Conservation (phyloP, 176 grass and related monocot species). For the Echinochloa phyllopogon region DNA sequence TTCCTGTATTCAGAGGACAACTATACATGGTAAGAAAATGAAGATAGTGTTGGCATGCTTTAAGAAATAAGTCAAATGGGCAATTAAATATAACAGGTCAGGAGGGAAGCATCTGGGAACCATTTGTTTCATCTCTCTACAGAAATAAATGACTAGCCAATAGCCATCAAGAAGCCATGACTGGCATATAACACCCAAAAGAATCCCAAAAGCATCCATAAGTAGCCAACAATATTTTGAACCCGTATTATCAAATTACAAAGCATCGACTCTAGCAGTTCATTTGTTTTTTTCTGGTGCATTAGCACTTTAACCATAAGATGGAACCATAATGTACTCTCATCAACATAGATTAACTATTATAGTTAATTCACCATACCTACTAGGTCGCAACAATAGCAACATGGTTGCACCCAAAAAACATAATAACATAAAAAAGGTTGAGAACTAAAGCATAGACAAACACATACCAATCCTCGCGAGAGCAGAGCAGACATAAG, state of each 20-base stretch:
- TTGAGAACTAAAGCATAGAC: constrained; percentile 18
- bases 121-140: not conserved
- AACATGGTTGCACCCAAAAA: not conserved
- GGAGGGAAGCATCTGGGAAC: not conserved
- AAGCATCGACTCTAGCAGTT: not conserved
- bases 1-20: constrained; percentile 62
- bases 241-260: not conserved
- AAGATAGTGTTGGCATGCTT: not conserved
- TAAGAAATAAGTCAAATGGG: not conserved
- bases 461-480: constrained; percentile 82
- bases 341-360: not conserved
- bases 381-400: constrained; percentile 4
- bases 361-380: not conserved
- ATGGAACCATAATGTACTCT: constrained; percentile 10
- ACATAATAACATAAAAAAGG: constrained; percentile 18
- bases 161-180: not conserved
- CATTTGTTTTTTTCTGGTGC: not conserved
- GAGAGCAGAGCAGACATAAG: constrained; percentile 94
- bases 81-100: not conserved
- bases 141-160: not conserved
- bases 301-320: not conserved
- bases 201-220: not conserved
- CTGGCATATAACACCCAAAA: not conserved
- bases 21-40: constrained; percentile 35
- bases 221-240: not conserved